Conservation (phyloP, 768 basidiomycete genomes). For the Hypholoma fasciculare region DNA sequence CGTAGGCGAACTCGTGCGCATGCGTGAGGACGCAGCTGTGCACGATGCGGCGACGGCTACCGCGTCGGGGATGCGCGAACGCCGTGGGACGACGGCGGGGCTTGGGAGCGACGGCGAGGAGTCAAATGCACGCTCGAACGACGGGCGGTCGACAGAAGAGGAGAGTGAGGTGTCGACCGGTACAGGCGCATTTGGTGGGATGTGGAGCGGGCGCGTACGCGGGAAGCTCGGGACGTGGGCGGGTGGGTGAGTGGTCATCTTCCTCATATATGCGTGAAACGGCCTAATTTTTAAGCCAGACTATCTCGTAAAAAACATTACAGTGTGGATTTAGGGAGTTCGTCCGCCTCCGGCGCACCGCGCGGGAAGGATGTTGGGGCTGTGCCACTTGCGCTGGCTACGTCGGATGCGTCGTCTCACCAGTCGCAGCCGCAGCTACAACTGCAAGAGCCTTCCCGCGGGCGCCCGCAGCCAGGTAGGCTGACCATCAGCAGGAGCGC, state of each 20-base stretch:
- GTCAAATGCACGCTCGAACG: constrained; percentile 21
- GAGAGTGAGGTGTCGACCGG: constrained; percentile 37
- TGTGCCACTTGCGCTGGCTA: not conserved
- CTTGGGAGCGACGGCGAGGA: constrained; percentile 44
- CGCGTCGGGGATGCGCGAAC: not conserved
- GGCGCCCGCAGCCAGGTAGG: constrained; percentile 11
- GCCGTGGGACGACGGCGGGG: constrained; percentile 17
- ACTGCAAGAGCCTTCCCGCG: not conserved
- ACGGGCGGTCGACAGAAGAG: constrained; percentile 43
- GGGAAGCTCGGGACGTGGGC: constrained; percentile 47
- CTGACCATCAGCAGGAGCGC: constrained; percentile 14
- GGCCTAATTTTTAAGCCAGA: constrained; percentile 11
- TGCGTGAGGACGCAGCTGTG: constrained; percentile 34
- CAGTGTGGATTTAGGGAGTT: constrained; percentile 21
- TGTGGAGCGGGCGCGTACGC: constrained; percentile 44
- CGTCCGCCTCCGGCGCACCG: constrained; percentile 8
- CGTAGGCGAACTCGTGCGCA: constrained; percentile 32
- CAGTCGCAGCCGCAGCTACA: not conserved
- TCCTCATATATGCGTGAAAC: not conserved
- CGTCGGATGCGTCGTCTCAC: not conserved
- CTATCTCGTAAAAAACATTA: constrained; percentile 23
- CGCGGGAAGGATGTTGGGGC: not conserved
- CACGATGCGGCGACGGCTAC: constrained; percentile 1
- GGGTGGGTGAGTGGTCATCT: constrained; percentile 11
- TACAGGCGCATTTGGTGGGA: constrained; percentile 27